Conservation (phyloP, 306 rosid species). For the Vigna unguiculata region DNA sequence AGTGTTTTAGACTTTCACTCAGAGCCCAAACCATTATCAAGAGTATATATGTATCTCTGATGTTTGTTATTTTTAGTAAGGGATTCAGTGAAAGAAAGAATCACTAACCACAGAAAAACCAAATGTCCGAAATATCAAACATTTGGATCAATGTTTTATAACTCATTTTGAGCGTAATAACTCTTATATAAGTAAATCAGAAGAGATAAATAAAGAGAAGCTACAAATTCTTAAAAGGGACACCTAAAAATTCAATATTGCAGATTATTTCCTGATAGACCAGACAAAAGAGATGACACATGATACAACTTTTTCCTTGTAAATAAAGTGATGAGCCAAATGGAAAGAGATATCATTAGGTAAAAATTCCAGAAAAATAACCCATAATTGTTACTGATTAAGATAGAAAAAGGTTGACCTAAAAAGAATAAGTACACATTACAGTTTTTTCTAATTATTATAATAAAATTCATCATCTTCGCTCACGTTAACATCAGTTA, state of each 20-base stretch:
- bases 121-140: background rate
- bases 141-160: background rate
- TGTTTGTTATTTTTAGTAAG: background rate
- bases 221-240: background rate
- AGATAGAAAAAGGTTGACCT: too few species aligned
- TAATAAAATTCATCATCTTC: too few species aligned
- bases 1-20: constrained; percentile 2
- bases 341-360: too few species aligned
- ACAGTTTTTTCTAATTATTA: too few species aligned
- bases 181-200: too few species aligned
- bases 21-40: background rate
- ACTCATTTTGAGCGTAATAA: too few species aligned
- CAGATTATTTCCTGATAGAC: too few species aligned
- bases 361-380: background rate
- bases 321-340: background rate
- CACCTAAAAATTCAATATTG: too few species aligned
- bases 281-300: too few species aligned
- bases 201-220: background rate
- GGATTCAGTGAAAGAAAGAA: background rate
- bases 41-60: background rate
- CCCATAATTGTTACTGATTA: too few species aligned
- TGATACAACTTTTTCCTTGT: background rate
- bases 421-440: too few species aligned
- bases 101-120: background rate
- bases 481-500: background rate